Evolutionary conservation across 805 yeast species (phyloP), one percentile per base, ranked within the genome.

Genomic region (Yarrowia sp.): DNA sequence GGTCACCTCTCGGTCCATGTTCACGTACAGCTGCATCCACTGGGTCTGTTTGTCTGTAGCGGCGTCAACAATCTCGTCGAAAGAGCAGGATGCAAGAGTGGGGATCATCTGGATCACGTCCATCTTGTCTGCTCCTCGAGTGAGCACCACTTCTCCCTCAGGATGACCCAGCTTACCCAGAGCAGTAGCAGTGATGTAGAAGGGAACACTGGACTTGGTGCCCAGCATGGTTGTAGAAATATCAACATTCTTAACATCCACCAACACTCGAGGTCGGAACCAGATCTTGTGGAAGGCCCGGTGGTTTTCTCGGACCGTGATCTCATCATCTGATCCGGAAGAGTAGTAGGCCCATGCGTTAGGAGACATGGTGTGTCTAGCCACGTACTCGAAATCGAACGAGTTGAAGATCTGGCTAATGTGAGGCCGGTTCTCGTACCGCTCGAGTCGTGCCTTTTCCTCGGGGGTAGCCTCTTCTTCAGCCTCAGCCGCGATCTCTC

Each of bases 331-430:
- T 15, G 96, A 83, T 9, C 93, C 98, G 39, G 92, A 85, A 4
- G 96, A 88, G 74, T 92, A 93, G 76, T 93, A 93, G 13, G 95
- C 95, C 96, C 98, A 90, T 0, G 95, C 98, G 36, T 84, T 83
- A 65, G 84, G 85, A 35, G 90, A 83, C 80, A 93, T 79, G 38
- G 90, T 88, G 66, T 86, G 83, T 60, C 90, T 81, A 3, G 98
- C 98, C 50, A 93, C 84, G 70, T 84, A 83, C 75, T 93, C 98
- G 73, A 93, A 92, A 75, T 93, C 98, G 70, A 85, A 87, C 66
- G 90, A 71, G 71, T 95, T 93, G 73, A 86, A 84, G 66, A 92
- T 82, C 70, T 84, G 86, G 8, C 84, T 79, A 43, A 93, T 72
- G 14, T 85, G 86, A 1, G 98, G 98, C 75, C 83, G 84, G 65